These are phyloP conservation scores for Amanita pseudoporphyria DNA, from an alignment of 768 basidiomycete genomes.

Conservation along the genomic window DNA sequence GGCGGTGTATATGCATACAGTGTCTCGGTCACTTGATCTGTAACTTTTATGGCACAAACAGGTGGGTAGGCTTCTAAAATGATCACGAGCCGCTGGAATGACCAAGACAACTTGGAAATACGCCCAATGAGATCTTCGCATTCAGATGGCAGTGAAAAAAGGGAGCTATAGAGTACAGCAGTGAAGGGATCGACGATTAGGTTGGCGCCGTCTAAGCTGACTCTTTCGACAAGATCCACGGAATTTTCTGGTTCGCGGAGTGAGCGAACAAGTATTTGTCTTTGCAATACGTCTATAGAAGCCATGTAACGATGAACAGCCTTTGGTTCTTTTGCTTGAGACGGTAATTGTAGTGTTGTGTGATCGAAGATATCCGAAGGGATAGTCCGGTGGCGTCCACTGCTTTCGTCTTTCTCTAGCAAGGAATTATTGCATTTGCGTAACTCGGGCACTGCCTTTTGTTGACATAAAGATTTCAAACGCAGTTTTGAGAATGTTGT, in stretches of 20 bases:
- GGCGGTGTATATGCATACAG: slow-evolving; percentile 53
- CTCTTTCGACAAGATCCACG: slow-evolving; percentile 58
- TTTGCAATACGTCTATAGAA: slow-evolving; percentile 61
- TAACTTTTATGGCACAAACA: slow-evolving; percentile 19
- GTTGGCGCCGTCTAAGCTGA: slow-evolving; percentile 41
- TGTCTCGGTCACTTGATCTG: slow-evolving; percentile 9
- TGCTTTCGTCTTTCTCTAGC: slow-evolving; percentile 1
- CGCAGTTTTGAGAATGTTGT: slow-evolving; percentile 30
- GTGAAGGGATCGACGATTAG: slow-evolving; percentile 58
- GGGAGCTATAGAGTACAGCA: slow-evolving; percentile 41
- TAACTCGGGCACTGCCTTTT: slow-evolving; percentile 1
- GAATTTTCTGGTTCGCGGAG: slow-evolving; percentile 35
- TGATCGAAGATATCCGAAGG: slow-evolving; percentile 34
- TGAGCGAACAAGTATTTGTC: slow-evolving; percentile 45
- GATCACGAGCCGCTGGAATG: slow-evolving; percentile 42
- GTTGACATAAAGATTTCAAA: slow-evolving; percentile 10
- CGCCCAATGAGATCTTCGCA: slow-evolving; percentile 32
- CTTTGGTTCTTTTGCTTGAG: slow-evolving; percentile 19
- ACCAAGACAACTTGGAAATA: slow-evolving; percentile 54
- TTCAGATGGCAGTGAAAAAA: slow-evolving; percentile 39
- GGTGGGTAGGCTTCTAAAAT: slow-evolving; percentile 62
- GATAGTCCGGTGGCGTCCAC: slow-evolving; percentile 13
- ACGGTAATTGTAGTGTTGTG: slow-evolving; percentile 36
- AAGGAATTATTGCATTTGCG: background rate
- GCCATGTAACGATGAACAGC: slow-evolving; percentile 55